Evolutionary conservation across 2,329 filamentous ascomycete species (phyloP).

Genomic region (Aspergillus alliaceus): DNA sequence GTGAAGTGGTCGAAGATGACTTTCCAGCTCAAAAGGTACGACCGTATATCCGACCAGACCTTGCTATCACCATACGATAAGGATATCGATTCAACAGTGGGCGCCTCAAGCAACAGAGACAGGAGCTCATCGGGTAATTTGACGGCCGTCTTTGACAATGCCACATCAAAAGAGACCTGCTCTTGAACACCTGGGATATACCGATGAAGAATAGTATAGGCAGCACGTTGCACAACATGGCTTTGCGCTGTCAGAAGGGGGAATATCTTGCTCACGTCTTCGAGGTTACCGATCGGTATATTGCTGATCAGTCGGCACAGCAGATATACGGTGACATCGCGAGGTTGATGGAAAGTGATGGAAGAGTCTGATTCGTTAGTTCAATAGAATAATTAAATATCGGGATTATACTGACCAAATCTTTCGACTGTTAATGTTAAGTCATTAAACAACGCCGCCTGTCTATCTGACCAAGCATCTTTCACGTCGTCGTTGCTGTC

Average conservation of each 20-base stretch:
- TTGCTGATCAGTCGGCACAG: slow-evolving; percentile 68
- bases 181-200: slow-evolving; percentile 79
- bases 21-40: slow-evolving; percentile 86
- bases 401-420: slow-evolving; percentile 34
- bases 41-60: slow-evolving; percentile 69
- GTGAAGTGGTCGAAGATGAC: slow-evolving; percentile 84
- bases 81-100: slow-evolving; percentile 66
- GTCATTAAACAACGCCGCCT: slow-evolving; percentile 59
- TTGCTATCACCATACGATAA: slow-evolving; percentile 63
- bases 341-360: slow-evolving; percentile 62
- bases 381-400: background rate
- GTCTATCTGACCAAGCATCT: slow-evolving; percentile 67
- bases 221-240: slow-evolving; percentile 72
- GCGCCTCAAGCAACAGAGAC: slow-evolving; percentile 77
- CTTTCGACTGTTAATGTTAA: slow-evolving; percentile 43
- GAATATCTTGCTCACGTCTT: slow-evolving; percentile 69
- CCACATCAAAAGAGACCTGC: slow-evolving; percentile 75
- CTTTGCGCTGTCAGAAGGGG: slow-evolving; percentile 74
- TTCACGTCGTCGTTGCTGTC: slow-evolving; percentile 81
- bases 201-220: slow-evolving; percentile 76
- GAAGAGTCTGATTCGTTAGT: slow-evolving; percentile 40
- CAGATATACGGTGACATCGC: slow-evolving; percentile 72
- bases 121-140: slow-evolving; percentile 80
- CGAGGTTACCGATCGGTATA: slow-evolving; percentile 61
- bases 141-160: slow-evolving; percentile 55